Conservation (phyloP, 2,329 filamentous ascomycete species). For the Dactylellina parvicollis region DNA sequence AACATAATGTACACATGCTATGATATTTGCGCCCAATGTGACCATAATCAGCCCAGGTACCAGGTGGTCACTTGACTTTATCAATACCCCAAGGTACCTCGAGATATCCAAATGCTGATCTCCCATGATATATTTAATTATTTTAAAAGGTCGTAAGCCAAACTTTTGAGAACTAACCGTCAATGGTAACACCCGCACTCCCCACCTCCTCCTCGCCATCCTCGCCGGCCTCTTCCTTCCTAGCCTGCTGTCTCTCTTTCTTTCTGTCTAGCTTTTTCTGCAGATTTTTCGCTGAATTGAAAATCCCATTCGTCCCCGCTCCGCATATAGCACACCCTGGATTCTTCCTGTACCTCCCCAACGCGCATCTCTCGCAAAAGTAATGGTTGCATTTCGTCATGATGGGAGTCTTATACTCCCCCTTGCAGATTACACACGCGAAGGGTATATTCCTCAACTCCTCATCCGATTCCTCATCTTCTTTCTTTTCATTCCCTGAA, state of each 20-base stretch:
- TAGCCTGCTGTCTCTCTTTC: conserved; percentile 69
- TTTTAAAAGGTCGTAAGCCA: no score
- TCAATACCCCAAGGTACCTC: no score
- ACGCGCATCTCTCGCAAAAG: conserved; percentile 90
- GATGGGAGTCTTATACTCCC: conserved; percentile 80
- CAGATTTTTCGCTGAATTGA: conserved; percentile 85
- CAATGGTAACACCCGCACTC: conserved; percentile 32
- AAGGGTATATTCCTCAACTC: conserved; percentile 87
- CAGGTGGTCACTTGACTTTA: neutral
- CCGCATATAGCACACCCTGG: conserved; percentile 88
- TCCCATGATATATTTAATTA: no score
- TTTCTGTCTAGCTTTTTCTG: conserved; percentile 82
- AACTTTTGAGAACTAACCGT: no score
- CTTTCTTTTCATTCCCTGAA: conserved; percentile 67
- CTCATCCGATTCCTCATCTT: conserved; percentile 72
- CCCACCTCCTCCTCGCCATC: conserved; percentile 13
- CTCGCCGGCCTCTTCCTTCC: conserved; percentile 64
- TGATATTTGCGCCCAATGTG: neutral
- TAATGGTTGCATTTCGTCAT: conserved; percentile 94
- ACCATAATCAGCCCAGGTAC: neutral
- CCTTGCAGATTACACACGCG: conserved; percentile 85
- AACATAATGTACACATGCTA: neutral
- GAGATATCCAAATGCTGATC: no score
- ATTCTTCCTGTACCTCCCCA: conserved; percentile 85
- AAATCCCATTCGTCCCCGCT: conserved; percentile 84